Conservation (phyloP, 306 rosid genomes). For the Urtica urens region DNA sequence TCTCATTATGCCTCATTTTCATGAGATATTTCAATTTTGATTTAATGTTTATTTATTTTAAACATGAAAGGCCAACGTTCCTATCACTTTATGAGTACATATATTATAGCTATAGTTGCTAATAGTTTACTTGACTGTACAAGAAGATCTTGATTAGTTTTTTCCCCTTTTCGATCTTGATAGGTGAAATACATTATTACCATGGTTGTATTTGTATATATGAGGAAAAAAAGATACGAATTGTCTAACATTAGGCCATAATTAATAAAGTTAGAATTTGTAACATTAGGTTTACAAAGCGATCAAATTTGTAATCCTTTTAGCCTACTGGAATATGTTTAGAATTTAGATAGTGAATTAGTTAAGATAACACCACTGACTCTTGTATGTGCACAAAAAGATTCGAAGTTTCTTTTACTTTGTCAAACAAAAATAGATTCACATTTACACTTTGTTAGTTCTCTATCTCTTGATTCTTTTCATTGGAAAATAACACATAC, state of each 20-base stretch:
- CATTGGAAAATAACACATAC: neutral
- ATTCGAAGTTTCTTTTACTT: neutral
- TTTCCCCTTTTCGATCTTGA: neutral
- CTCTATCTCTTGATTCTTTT: neutral
- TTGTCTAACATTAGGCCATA: too few species aligned
- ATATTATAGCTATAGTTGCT: neutral
- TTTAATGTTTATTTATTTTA: neutral
- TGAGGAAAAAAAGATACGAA: too few species aligned
- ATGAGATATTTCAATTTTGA: neutral
- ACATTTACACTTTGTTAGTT: neutral
- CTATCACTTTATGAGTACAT: neutral
- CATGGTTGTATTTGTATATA: too few species aligned
- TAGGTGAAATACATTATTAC: neutral
- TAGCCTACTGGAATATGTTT: too few species aligned
- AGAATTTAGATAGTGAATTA: too few species aligned
- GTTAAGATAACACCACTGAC: neutral
- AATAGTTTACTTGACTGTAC: neutral
- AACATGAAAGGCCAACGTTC: neutral
- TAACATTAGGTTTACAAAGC: too few species aligned
- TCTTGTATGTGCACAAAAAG: neutral
- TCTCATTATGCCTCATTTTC: conserved; percentile 10
- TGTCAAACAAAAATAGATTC: neutral
- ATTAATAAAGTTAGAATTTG: too few species aligned
- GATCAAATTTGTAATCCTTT: too few species aligned
- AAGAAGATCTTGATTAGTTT: neutral